Conservation (phyloP, 192 early-diverging fungal genomes). For the Backusella tarrabulga region DNA sequence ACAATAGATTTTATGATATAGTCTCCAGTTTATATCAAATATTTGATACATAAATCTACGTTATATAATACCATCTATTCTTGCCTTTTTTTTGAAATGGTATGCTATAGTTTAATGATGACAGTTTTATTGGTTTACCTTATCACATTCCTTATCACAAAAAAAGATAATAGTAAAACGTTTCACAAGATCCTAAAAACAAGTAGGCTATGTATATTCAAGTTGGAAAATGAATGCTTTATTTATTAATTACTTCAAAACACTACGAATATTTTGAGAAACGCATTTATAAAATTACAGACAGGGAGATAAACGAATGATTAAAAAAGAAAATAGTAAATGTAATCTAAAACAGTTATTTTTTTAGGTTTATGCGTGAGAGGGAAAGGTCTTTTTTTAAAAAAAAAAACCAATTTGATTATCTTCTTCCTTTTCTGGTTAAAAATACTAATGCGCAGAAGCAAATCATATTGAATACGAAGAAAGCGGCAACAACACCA, state of each 20-base stretch:
- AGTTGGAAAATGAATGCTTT: background rate
- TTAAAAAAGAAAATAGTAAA: background rate
- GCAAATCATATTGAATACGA: constrained; percentile 60
- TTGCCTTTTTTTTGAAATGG: background rate
- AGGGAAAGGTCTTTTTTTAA: background rate
- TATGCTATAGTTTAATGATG: background rate
- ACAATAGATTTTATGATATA: background rate
- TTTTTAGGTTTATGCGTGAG: background rate
- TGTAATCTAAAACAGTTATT: background rate
- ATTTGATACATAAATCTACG: background rate
- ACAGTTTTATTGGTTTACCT: background rate
- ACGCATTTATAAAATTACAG: background rate
- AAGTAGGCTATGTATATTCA: background rate
- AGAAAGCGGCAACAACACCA: constrained; percentile 62
- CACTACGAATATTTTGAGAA: background rate
- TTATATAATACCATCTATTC: background rate
- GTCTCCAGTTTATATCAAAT: background rate
- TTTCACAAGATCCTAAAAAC: background rate
- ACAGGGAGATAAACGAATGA: background rate
- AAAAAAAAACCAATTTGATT: background rate
- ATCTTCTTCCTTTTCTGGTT: constrained; percentile 34
- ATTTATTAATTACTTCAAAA: background rate
- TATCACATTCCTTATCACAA: background rate
- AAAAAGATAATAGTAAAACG: constrained; percentile 2
- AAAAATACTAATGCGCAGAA: constrained; percentile 39